Evolutionary conservation across 192 early-diverging fungal species (phyloP).

Genomic region (Dissophora globulifera): DNA sequence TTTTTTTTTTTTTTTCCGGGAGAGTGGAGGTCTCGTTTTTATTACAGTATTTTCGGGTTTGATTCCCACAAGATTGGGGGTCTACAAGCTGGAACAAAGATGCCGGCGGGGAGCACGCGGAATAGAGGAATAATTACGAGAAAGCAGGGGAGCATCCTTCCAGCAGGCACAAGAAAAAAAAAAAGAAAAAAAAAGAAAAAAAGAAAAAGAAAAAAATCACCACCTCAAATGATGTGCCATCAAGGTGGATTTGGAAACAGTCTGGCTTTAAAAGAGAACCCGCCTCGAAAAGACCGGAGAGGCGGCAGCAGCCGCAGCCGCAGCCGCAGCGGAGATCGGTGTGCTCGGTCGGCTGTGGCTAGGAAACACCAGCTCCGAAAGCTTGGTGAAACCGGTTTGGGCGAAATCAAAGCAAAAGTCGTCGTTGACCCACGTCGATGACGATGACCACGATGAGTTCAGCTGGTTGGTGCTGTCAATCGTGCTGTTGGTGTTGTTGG

Average conservation of each 20-base stretch:
- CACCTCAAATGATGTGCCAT: background rate
- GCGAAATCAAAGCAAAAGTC: constrained; percentile 15
- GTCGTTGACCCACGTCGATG: constrained; percentile 18
- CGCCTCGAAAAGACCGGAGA: constrained; percentile 9
- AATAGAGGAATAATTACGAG: no score
- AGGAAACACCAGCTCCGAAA: constrained; percentile 24
- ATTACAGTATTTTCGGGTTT: no score
- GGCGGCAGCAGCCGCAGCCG: no score
- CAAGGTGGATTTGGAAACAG: constrained; percentile 14
- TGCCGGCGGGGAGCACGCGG: no score
- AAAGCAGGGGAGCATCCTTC: no score
- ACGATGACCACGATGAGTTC: constrained; percentile 2
- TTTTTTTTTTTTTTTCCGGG: constrained; percentile 3
- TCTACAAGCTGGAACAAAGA: no score
- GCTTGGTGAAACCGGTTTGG: constrained; percentile 12
- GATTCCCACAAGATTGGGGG: no score
- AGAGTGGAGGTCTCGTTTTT: background rate
- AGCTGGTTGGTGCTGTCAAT: background rate
- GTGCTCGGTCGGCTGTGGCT: constrained; percentile 5
- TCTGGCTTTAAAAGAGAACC: constrained; percentile 13
- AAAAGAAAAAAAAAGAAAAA: constrained; percentile 12
- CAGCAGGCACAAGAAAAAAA: background rate
- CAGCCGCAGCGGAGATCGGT: background rate
- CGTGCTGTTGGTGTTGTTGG: constrained; percentile 5
- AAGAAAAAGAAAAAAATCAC: constrained; percentile 36